Evolutionary conservation across 129 eudicot genomes (phyloP), one percentile per base, ranked within the genome.

Genomic region (Arctium lappa): DNA sequence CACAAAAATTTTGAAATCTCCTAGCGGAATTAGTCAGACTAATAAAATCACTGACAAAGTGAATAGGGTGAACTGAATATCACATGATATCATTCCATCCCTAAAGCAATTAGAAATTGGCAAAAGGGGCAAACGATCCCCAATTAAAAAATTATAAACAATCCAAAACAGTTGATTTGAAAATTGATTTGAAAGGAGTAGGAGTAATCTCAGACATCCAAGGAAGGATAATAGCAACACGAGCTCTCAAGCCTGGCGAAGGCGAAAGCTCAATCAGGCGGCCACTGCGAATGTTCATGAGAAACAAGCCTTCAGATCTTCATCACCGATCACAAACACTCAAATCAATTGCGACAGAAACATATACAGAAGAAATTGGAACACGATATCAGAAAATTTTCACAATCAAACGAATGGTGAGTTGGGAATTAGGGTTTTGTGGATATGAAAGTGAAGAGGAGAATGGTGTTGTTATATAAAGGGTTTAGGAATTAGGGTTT

Each of bases 201-300:
- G 0, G 0, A 13, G 16, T 39, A 76, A 22, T 76, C 85, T 76
- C 88, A 86, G 82, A 81, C 88, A 86, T 86, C 83, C 88, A 86
- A 86, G 86, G 86, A 82, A 78, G 83, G 84, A 81, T 9, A 1
- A 4, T 0, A 77, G 33, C 83, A 87, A 72, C 90, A 90, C 53
- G 86, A 81, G 74, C 85, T 85, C 88, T 81, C 83, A 85, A 85
- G 88, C 82, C 88, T 42, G 88, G 88, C 85, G 82, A 85, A 86
- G 85, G 86, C 88, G 85, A 86, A 86, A 86, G 83, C 74, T 81
- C 86, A 86, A 80, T 90, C 82, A 86, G 97, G 90, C 88, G 97
- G 93, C 87, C 97, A 87, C 88, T 89, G 91, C 87, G 90, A 89
- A 92, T 82, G 92, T 89, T 81, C 81, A 34, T 78, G 90, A 89